Evolutionary conservation across 1,284 basidiomycete genomes (phyloP), one percentile per base, ranked within the genome.

Genomic region (Pterula multifida): DNA sequence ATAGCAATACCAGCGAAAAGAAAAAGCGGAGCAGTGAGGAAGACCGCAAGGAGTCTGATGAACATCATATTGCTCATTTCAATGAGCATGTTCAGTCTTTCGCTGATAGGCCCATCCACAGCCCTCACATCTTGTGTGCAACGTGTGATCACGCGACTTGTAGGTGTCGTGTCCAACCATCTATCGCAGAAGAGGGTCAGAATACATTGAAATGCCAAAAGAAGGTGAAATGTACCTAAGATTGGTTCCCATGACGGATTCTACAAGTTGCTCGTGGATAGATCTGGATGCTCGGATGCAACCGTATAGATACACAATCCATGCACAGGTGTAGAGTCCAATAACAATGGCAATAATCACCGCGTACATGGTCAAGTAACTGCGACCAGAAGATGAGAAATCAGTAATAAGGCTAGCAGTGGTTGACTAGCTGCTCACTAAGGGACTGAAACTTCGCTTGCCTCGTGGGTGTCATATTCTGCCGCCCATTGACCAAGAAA

Each of bases 181-280:
- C 67, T 68, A 42, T 36, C 15, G 15, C 15, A 6, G 6, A 6
- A 32, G 15, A 15, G 6, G 15, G 15, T 6, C n/a, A 15, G 15
- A 6, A 32, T 6, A 32, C 15, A 69, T 61, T 76, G 66, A 51
- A 79, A 44, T 32, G 15, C 15, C 28, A 6, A 6, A 32, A 32
- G 28, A 6, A 32, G 15, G 28, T n/a, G 28, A 32, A 6, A 32
- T 6, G 15, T 32, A 69, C 61, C 76, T 66, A 51, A 79, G 61
- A 3, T 76, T 79, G 0, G 79, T 73, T 2, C 73, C 72, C 13
- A 84, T 68, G 13, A 85, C 68, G 4, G 72, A 68, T 21, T 71
- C 60, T n/a, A 85, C 63, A 21, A 89, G 72, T 42, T 64, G 63
- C 39, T 64, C 58, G 57, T 87, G 85, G 4, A 87, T 71, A 17